phyloP scores from a whole-genome alignment of 345 rosid species.

The Conringia planisiliqua region DNA sequence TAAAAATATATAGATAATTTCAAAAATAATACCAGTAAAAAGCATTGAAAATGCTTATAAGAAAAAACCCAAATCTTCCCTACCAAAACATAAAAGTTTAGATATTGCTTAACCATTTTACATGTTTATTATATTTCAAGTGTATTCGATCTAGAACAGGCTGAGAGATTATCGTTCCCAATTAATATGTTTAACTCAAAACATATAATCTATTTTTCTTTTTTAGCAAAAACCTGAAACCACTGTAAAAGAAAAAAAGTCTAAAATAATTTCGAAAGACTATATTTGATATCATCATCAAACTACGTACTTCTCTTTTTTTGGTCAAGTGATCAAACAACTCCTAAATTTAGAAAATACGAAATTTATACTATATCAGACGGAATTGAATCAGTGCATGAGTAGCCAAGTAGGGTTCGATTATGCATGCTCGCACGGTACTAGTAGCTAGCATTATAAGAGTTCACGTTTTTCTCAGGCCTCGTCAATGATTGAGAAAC shows the following conservation, averaged over 20 bases:
- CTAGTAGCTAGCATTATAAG: neutral
- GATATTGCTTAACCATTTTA: neutral
- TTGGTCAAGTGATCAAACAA: neutral
- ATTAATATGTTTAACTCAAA: neutral
- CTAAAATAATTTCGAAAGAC: too few species aligned
- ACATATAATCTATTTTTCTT: too few species aligned
- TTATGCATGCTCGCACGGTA: neutral
- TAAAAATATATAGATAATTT: neutral
- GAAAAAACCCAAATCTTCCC: neutral
- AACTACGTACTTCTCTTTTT: too few species aligned
- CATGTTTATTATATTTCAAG: neutral
- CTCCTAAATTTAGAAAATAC: neutral
- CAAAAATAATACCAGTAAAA: too few species aligned
- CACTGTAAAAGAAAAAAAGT: too few species aligned
- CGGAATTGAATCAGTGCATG: neutral
- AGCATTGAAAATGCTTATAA: too few species aligned
- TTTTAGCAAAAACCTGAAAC: too few species aligned
- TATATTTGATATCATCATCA: too few species aligned
- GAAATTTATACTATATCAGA: neutral
- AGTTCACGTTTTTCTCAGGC: neutral
- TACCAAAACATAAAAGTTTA: neutral
- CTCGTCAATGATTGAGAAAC: slow-evolving; percentile 8
- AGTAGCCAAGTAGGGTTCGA: neutral
- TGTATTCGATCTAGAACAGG: neutral
- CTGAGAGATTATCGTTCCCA: too few species aligned